Base-by-base conservation (phyloP, 2,329 filamentous ascomycete genomes). In the Alternaria panax region DNA sequence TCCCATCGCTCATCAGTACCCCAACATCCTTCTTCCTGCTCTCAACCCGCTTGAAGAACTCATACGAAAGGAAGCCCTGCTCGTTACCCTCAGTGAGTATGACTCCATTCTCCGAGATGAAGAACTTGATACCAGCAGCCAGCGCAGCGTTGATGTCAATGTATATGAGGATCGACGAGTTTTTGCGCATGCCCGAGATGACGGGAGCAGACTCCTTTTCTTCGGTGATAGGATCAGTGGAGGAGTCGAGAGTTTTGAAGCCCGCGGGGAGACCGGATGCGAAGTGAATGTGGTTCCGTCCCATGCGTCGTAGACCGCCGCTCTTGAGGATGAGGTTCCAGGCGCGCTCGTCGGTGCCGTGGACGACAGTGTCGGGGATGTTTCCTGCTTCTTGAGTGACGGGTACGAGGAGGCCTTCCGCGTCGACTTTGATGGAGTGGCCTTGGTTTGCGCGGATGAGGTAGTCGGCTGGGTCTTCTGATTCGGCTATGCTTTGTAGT, bases 361-460 rank as follows among this genome's bases (percentile, higher is more conserved):
- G 93, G 3, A 98, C 87, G 3, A 93, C 92, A 0, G 84, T 82
- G 0, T 82, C 73, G 0, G 92, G 92, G 1, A 93, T 69, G 62
- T 86, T 86, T 24, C 72, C 84, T 7, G 75, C 79, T 32, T 85
- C 84, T 1, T 47, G 20, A 0, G 72, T 88, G 57, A 97, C 82
- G 7, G 89, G 88, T 20, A 83, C 85, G 3, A 97, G 86, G 2
- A 96, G 84, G 0, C 85, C 85, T 46, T 89, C 87, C n/a, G 87
- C 87, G 27, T 92, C 89, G 34, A 89, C 80, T 72, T 88, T 87
- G 74, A 99, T 91, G 70, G 88, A 92, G 82, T 98, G 95, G 54
- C 95, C 95, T 81, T 98, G 95, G 74, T 96, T 97, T 27, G 95
- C 95, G 71, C 95, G 92, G 80, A 99, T 97, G 30, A 96, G 84